Conservation (phyloP, 2,329 filamentous ascomycete species). For the Xylaria sp. region DNA sequence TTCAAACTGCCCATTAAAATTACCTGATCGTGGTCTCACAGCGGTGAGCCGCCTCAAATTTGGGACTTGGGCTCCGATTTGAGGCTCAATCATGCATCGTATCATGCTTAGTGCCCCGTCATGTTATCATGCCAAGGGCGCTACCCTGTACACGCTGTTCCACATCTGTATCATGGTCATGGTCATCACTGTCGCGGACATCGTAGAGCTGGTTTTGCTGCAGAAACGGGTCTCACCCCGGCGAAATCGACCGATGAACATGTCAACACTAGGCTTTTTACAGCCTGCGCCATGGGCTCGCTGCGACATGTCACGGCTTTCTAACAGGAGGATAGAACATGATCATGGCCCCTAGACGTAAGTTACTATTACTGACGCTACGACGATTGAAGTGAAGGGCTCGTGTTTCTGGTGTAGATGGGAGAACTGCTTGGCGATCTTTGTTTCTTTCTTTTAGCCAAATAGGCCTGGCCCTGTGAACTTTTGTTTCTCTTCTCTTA, state of each 20-base stretch:
- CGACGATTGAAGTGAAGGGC: slow-evolving; percentile 10
- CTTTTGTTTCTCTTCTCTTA: slow-evolving; percentile 37
- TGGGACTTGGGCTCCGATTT: neutral
- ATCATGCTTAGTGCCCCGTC: slow-evolving; percentile 18
- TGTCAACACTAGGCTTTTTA: slow-evolving; percentile 12
- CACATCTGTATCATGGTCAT: slow-evolving; percentile 36
- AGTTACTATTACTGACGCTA: slow-evolving; percentile 14
- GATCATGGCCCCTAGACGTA: slow-evolving; percentile 17
- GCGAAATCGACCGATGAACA: slow-evolving; percentile 18
- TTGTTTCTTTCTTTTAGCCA: slow-evolving; percentile 27
- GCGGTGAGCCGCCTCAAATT: neutral
- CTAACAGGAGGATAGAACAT: slow-evolving; percentile 13
- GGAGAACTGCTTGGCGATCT: slow-evolving; percentile 22
- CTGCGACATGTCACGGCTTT: slow-evolving; percentile 7
- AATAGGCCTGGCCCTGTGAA: slow-evolving; percentile 31
- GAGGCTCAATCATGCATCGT: slow-evolving; percentile 25
- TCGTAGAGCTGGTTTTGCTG: slow-evolving; percentile 17
- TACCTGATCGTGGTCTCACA: slow-evolving; percentile 8
- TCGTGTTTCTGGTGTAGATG: slow-evolving; percentile 3
- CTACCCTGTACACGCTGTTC: slow-evolving; percentile 22
- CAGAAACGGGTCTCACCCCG: slow-evolving; percentile 12
- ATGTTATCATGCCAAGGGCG: slow-evolving; percentile 30
- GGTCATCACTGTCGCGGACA: slow-evolving; percentile 36
- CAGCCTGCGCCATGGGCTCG: slow-evolving; percentile 14
- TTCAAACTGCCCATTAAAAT: slow-evolving; percentile 5